Base-by-base conservation (phyloP, 176 grass and related monocot genomes). In the Oropetium thomaeum region DNA sequence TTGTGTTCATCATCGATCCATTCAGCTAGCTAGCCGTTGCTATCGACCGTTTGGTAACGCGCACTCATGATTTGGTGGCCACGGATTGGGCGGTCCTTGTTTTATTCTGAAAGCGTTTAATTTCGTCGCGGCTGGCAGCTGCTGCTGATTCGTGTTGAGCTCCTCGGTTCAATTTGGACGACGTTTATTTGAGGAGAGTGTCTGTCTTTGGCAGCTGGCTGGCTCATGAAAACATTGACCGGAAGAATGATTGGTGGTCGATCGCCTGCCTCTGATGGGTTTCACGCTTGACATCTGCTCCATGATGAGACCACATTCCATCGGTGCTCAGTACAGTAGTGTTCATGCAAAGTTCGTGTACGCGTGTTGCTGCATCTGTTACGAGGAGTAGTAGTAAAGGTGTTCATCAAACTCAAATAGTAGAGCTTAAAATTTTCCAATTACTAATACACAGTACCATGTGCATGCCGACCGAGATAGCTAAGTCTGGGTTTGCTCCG, bases 71-170 rank as follows among this genome's bases (percentile, higher is more conserved):
- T 84, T 84, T 71, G 82, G 43, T 71, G 82, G 43, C 25, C 66
- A 53, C 10, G 65, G 33, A 84, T 71, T 77, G 82, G 81, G 43
- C 82, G 73, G 82, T 70, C 65, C 63, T 84, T 77, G 42, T 77
- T 84, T 70, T 84, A 62, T 77, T 33, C 53, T 3, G n/a, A 44
- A 11, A 30, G 25, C 17, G 59, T 61, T 15, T 33, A 23, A 23
- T 20, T n/a, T 19, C 5, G 16, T 23, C 17, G 45, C 51, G 51
- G n/a, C 32, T 82, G 80, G 62, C 30, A 29, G 71, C 61, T 45
- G 19, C n/a, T n/a, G n/a, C n/a, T n/a, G n/a, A n/a, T n/a, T n/a
- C n/a, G n/a, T n/a, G n/a, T n/a, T n/a, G n/a, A n/a, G n/a, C n/a
- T n/a, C n/a, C n/a, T n/a, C n/a, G n/a, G n/a, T n/a, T n/a, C n/a